Conservation (phyloP, 345 rosid species). For the Eucalyptus globulus region DNA sequence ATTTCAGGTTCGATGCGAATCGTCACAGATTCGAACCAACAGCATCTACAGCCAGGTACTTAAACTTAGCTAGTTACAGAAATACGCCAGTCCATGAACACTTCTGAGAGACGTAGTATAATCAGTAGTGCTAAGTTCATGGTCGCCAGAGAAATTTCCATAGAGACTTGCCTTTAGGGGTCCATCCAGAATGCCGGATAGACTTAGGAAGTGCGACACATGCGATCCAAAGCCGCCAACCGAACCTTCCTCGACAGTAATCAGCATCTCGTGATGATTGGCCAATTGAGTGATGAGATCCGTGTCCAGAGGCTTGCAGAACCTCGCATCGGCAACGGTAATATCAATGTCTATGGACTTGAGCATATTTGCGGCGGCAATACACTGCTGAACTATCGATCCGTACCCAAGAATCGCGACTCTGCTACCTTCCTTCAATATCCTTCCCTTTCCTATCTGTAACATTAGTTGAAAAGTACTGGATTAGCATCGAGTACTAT, state of each 20-base stretch:
- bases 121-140: not conserved
- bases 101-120: not conserved
- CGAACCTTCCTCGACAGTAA: constrained; percentile 82
- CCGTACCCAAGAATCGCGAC: constrained; percentile 81
- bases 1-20: not conserved
- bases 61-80: not conserved
- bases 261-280: constrained; percentile 56
- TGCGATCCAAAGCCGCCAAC: constrained; percentile 90
- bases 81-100: not conserved
- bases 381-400: constrained; percentile 60
- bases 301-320: constrained; percentile 81
- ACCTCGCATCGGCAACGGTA: constrained; percentile 85
- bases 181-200: constrained; percentile 68
- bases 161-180: constrained; percentile 41
- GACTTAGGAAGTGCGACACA: constrained; percentile 63
- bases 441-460: constrained; percentile 81
- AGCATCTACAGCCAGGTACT: not conserved
- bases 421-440: constrained; percentile 55
- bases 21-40: not conserved
- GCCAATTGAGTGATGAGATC: constrained; percentile 57
- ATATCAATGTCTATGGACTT: constrained; percentile 17
- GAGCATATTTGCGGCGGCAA: constrained; percentile 44
- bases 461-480: not conserved
- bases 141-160: not conserved
- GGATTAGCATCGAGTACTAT: not conserved